phyloP scores from a whole-genome alignment of 345 rosid species.

The Arabidopsis arenosa region DNA sequence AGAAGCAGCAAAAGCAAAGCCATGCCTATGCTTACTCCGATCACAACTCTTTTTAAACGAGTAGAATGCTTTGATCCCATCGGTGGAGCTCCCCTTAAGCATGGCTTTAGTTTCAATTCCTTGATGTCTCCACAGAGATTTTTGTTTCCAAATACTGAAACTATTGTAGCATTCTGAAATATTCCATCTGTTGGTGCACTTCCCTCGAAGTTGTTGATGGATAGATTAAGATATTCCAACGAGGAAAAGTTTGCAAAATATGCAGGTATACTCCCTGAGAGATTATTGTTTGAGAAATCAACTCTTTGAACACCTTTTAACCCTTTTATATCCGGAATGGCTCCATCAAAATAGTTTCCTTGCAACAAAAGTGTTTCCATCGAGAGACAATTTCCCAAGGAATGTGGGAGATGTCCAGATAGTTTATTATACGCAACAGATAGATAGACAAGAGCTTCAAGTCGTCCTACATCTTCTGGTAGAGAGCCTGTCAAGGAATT shows the following conservation, averaged over 20 bases:
- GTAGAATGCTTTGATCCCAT: neutral
- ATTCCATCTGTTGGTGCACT: slow-evolving; percentile 33
- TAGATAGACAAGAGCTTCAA: neutral
- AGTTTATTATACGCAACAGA: neutral
- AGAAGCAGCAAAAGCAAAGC: slow-evolving; percentile 1
- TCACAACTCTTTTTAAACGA: neutral
- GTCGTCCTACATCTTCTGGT: slow-evolving; percentile 13
- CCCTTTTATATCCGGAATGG: slow-evolving; percentile 16
- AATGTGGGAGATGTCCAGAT: neutral
- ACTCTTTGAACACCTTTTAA: neutral
- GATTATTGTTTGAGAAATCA: slow-evolving; percentile 22
- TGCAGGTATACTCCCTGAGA: slow-evolving; percentile 27
- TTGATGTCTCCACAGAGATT: slow-evolving; percentile 37
- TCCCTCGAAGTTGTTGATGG: slow-evolving; percentile 37
- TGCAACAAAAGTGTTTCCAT: neutral
- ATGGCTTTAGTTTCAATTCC: slow-evolving; percentile 25
- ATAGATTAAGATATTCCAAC: slow-evolving; percentile 29
- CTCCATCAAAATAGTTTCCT: slow-evolving; percentile 21
- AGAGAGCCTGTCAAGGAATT: slow-evolving; percentile 23
- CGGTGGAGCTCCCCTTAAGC: slow-evolving; percentile 5
- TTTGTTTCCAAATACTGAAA: slow-evolving; percentile 22
- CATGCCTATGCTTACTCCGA: slow-evolving; percentile 14
- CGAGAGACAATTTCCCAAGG: slow-evolving; percentile 12
- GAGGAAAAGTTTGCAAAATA: slow-evolving; percentile 6
- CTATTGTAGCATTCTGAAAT: slow-evolving; percentile 34